These are phyloP conservation scores for Lactifluus piperatus DNA, from an alignment of 768 basidiomycete genomes.

Conservation along the genomic window DNA sequence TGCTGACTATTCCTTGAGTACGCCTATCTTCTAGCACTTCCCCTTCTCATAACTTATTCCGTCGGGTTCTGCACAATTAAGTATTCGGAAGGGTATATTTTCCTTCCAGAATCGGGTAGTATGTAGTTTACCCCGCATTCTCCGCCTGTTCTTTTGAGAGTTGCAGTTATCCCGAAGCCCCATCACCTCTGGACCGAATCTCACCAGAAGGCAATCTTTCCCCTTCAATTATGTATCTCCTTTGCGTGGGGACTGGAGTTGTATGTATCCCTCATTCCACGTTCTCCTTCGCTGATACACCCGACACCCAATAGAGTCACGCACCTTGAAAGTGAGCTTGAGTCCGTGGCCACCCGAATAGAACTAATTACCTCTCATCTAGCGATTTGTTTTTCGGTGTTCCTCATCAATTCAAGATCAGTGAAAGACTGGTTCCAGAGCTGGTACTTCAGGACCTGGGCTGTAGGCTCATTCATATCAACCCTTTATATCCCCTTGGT, in stretches of 20 bases:
- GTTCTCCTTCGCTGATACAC: not conserved
- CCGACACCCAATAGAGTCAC: slow-evolving; percentile 42
- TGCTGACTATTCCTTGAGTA: slow-evolving; percentile 37
- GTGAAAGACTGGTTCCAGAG: slow-evolving; percentile 69
- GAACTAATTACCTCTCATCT: not conserved
- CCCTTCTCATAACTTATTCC: slow-evolving; percentile 48
- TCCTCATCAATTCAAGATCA: slow-evolving; percentile 58
- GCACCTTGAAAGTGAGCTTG: slow-evolving; percentile 60
- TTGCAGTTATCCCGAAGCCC: slow-evolving; percentile 56
- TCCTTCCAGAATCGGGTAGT: slow-evolving; percentile 41
- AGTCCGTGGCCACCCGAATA: not conserved
- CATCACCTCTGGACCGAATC: slow-evolving; percentile 44
- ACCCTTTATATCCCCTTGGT: slow-evolving; percentile 60
- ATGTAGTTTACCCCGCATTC: slow-evolving; percentile 25
- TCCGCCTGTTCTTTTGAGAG: not conserved
- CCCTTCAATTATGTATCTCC: slow-evolving; percentile 53
- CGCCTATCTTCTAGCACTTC: slow-evolving; percentile 56
- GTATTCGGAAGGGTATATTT: slow-evolving; percentile 56
- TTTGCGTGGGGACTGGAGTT: slow-evolving; percentile 68
- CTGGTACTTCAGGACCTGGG: slow-evolving; percentile 66
- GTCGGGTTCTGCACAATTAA: slow-evolving; percentile 63
- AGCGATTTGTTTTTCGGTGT: slow-evolving; percentile 85
- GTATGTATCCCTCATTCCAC: slow-evolving; percentile 33
- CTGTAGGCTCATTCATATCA: slow-evolving; percentile 51
- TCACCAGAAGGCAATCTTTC: slow-evolving; percentile 47